Conservation (phyloP, 345 rosid genomes). For the Linum lewisii region DNA sequence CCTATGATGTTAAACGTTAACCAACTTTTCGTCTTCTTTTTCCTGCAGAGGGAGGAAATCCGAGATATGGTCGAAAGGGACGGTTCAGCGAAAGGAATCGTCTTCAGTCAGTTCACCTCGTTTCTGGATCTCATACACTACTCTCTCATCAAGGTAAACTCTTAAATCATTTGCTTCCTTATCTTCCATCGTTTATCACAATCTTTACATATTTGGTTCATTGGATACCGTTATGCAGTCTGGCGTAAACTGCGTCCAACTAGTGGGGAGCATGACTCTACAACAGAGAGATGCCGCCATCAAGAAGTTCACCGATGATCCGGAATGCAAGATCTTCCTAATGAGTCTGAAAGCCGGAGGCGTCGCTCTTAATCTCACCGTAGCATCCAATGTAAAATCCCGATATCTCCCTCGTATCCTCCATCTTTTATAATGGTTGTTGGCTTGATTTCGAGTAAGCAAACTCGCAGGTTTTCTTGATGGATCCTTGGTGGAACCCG, state of each 20-base stretch:
- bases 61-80: conserved; percentile 90
- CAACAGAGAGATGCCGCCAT: conserved; percentile 75
- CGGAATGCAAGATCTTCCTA: conserved; percentile 81
- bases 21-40: not conserved
- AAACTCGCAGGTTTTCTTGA: conserved; percentile 64
- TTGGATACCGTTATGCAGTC: conserved; percentile 41
- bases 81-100: conserved; percentile 95
- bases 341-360: conserved; percentile 98
- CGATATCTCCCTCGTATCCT: not conserved
- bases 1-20: not conserved
- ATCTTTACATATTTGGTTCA: no score
- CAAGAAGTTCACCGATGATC: conserved; percentile 72
- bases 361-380: conserved; percentile 85
- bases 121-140: conserved; percentile 86
- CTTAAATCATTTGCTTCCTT: not conserved
- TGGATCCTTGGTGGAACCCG: conserved; percentile 99
- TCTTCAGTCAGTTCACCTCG: conserved; percentile 95
- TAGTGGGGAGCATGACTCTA: conserved; percentile 84
- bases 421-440: not conserved
- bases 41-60: conserved; percentile 84
- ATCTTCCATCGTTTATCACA: no score
- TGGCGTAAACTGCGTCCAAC: conserved; percentile 68
- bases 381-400: conserved; percentile 84
- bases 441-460: not conserved
- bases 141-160: conserved; percentile 69